Base-by-base conservation (phyloP, 2,329 filamentous ascomycete species). In the Didymosphaeria variabile region DNA sequence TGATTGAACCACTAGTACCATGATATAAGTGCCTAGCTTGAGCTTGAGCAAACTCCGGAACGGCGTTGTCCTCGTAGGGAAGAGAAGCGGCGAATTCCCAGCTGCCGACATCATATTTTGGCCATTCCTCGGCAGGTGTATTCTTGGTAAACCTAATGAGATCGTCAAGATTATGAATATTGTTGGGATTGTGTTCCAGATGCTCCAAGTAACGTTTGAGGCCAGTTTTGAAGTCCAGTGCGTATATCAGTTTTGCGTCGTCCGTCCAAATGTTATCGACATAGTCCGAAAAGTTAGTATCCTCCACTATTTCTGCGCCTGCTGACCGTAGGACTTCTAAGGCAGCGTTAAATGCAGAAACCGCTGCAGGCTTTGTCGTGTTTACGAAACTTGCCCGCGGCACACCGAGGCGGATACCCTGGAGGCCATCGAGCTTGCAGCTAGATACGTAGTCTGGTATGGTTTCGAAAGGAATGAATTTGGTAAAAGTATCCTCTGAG, bases 161-260 rank as follows among this genome's bases (percentile, higher is more conserved):
- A 45, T 45, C 42, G 15, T n/a, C 17, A n/a, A 45, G 42, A 45
- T 23, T 45, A 45, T 45, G 21, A 15, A 51, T 51, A 15, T 32
- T 34, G 47, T 51, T 51, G 13, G 47, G 47, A 32, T 51, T 51
- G 15, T 51, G 23, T 31, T 31, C 26, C 13, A 51, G 26, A 5
- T 17, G 10, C 3, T 51, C 19, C 3, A 51, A n/a, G 4, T 19
- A 51, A 6, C 26, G 12, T 32, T 51, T 32, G 21, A 32, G 9
- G 3, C 7, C 9, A 26, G 9, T 9, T 31, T 31, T 32, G 19
- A 51, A 32, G 9, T 51, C 31, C 17, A 31, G 23, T 6, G 13
- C 7, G 10, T 34, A 34, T 10, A 34, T 10, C 31, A 51, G 26
- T 23, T 45, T 45, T 7, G 17, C 21, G 3, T 21, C 19, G 4